phyloP scores from a whole-genome alignment of 306 rosid species.

The Datisca glomerata region DNA sequence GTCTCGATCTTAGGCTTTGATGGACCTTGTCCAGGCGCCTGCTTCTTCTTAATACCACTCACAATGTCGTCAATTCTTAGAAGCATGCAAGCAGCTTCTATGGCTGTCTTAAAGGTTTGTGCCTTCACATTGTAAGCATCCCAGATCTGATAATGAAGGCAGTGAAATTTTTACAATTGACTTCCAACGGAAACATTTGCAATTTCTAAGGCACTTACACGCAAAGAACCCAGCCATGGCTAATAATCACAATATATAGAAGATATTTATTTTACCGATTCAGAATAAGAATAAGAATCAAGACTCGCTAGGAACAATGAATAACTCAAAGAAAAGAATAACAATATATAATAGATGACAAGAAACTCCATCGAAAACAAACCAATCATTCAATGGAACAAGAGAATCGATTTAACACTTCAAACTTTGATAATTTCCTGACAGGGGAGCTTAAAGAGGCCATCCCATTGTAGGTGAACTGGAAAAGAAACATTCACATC shows the following conservation, averaged over 20 bases:
- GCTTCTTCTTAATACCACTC: slow-evolving; percentile 94
- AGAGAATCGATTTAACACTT: too few species aligned
- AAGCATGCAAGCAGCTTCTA: slow-evolving; percentile 98
- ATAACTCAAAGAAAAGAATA: too few species aligned
- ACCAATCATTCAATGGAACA: too few species aligned
- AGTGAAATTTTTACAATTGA: background rate
- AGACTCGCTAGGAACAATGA: too few species aligned
- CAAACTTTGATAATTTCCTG: too few species aligned
- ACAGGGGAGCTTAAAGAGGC: too few species aligned
- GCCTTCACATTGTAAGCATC: slow-evolving; percentile 96
- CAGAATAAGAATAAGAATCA: background rate
- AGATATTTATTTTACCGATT: background rate
- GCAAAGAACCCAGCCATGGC: too few species aligned
- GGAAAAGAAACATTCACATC: too few species aligned
- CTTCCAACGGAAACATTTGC: background rate
- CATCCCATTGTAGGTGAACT: too few species aligned
- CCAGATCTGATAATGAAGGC: slow-evolving; percentile 49
- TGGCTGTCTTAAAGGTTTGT: slow-evolving; percentile 94
- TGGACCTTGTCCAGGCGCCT: slow-evolving; percentile 54
- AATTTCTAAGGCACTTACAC: too few species aligned
- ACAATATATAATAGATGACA: too few species aligned
- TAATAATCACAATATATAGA: background rate
- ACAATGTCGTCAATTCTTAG: slow-evolving; percentile 94
- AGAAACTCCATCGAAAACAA: too few species aligned
- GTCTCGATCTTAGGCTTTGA: slow-evolving; percentile 70